phyloP scores from a whole-genome alignment of 768 basidiomycete species.

The Boletus reticuloceps region DNA sequence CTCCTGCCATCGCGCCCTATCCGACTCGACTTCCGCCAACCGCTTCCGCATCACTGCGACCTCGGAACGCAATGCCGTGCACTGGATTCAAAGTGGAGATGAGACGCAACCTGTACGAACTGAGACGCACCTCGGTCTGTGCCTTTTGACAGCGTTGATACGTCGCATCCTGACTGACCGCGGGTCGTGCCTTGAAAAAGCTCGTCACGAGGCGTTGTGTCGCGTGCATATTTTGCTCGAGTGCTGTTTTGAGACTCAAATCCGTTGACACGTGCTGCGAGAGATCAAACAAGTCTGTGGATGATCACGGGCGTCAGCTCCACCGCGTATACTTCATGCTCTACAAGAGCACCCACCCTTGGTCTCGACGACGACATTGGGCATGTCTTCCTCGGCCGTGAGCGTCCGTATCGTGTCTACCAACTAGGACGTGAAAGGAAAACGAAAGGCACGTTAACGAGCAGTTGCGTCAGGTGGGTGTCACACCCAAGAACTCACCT shows the following conservation, averaged over 20 bases:
- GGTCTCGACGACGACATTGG: slow-evolving; percentile 40
- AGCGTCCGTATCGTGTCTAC: slow-evolving; percentile 64
- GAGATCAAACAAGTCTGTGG: slow-evolving; percentile 31
- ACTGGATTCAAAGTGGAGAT: slow-evolving; percentile 38
- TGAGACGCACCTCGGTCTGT: slow-evolving; percentile 56
- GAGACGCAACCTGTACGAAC: not conserved
- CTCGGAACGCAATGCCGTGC: slow-evolving; percentile 56
- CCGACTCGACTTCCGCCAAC: slow-evolving; percentile 48
- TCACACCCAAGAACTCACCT: slow-evolving; percentile 43
- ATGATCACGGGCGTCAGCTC: not conserved
- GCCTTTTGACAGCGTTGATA: slow-evolving; percentile 50
- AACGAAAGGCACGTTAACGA: slow-evolving; percentile 1
- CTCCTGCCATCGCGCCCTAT: slow-evolving; percentile 47
- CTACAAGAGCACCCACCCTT: slow-evolving; percentile 32
- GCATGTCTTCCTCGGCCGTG: slow-evolving; percentile 49
- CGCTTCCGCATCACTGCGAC: slow-evolving; percentile 47
- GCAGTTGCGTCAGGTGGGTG: not conserved
- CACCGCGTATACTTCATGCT: not conserved
- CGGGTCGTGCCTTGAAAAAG: slow-evolving; percentile 42
- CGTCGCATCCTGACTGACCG: slow-evolving; percentile 36
- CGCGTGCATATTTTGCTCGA: slow-evolving; percentile 54
- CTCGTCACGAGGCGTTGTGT: slow-evolving; percentile 59
- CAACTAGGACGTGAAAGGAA: slow-evolving; percentile 42
- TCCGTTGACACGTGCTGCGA: slow-evolving; percentile 32
- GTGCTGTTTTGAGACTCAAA: slow-evolving; percentile 35